A percentile compares a stretch with the other conserved stretches of the same genome.
These are phyloP conservation scores for Dispira parvispora DNA, from an alignment of 192 early-diverging fungal species.

Conservation along the genomic window DNA sequence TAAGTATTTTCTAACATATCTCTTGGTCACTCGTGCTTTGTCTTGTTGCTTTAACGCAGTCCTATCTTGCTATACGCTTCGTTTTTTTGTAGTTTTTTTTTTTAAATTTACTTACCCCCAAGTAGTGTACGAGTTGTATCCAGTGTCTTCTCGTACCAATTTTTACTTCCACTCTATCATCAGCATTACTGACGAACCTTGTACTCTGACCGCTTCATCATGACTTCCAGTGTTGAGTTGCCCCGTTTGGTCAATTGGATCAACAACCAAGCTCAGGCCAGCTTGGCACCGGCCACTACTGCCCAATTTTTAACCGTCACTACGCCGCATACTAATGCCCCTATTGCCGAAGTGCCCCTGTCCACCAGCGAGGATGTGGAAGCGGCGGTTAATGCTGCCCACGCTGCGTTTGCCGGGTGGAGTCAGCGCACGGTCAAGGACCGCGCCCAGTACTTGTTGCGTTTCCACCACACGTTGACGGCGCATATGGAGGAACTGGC, in stretches of 20 bases:
- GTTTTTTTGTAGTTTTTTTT: too few species aligned
- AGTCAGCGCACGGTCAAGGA: conserved; percentile 48
- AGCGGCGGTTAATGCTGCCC: conserved; percentile 36
- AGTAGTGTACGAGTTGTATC: too few species aligned
- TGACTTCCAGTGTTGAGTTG: background rate
- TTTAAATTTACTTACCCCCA: too few species aligned
- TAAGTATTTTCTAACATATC: too few species aligned
- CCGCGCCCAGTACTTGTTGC: conserved; percentile 40
- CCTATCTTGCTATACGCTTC: too few species aligned
- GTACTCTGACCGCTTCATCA: too few species aligned
- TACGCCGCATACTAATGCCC: conserved; percentile 39
- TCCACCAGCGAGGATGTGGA: conserved; percentile 38
- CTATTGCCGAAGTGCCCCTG: conserved; percentile 47
- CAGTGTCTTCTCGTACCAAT: too few species aligned
- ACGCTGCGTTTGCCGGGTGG: conserved; percentile 37
- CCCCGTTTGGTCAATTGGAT: conserved; percentile 1
- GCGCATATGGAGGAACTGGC: conserved; percentile 47
- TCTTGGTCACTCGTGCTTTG: too few species aligned
- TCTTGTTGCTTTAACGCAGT: too few species aligned
- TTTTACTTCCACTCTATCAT: too few species aligned
- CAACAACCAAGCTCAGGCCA: background rate
- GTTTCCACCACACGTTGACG: conserved; percentile 35
- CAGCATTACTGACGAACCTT: too few species aligned
- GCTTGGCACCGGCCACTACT: background rate
- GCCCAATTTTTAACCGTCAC: conserved; percentile 33